A percentile compares a stretch with the other conserved stretches of the same genome.
These are phyloP conservation scores for Amaranthus cruentus DNA, from an alignment of 148 eudicot genomes.

Conservation along the genomic window DNA sequence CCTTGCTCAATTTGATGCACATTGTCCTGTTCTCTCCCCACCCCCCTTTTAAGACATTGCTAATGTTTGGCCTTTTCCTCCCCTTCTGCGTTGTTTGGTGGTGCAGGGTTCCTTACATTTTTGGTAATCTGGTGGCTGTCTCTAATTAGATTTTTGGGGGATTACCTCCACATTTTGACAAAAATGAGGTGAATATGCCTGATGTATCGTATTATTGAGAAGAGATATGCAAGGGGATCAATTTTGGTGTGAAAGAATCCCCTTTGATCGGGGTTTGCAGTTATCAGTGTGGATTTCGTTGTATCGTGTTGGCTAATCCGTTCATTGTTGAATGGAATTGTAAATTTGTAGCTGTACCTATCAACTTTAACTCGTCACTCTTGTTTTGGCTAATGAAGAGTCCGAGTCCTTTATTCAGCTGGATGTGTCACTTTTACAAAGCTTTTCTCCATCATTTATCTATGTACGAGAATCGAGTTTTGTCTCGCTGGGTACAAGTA, in stretches of 20 bases:
- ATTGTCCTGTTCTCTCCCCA: background rate
- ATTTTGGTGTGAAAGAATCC: slow-evolving; percentile 28
- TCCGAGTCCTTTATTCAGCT: background rate
- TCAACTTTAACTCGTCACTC: background rate
- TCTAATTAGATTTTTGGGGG: slow-evolving; percentile 1
- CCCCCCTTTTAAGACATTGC: background rate
- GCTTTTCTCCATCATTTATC: too few species aligned
- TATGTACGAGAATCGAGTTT: too few species aligned
- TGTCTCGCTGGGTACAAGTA: too few species aligned
- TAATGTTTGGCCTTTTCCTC: background rate
- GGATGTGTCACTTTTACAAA: too few species aligned
- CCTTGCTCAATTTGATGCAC: background rate
- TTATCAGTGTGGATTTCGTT: background rate
- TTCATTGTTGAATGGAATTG: slow-evolving; percentile 15
- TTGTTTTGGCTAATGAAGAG: slow-evolving; percentile 12
- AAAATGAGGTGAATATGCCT: slow-evolving; percentile 8
- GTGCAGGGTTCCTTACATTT: slow-evolving; percentile 10
- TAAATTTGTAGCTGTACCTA: slow-evolving; percentile 24
- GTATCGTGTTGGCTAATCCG: slow-evolving; percentile 7
- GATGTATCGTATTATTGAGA: slow-evolving; percentile 6
- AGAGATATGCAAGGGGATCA: slow-evolving; percentile 19
- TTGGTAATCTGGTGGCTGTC: slow-evolving; percentile 10
- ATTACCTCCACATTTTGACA: background rate
- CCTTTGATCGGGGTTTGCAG: slow-evolving; percentile 9
- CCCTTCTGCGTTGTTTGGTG: background rate